phyloP scores from a whole-genome alignment of 768 basidiomycete genomes.

The Rubroboletus satanas region DNA sequence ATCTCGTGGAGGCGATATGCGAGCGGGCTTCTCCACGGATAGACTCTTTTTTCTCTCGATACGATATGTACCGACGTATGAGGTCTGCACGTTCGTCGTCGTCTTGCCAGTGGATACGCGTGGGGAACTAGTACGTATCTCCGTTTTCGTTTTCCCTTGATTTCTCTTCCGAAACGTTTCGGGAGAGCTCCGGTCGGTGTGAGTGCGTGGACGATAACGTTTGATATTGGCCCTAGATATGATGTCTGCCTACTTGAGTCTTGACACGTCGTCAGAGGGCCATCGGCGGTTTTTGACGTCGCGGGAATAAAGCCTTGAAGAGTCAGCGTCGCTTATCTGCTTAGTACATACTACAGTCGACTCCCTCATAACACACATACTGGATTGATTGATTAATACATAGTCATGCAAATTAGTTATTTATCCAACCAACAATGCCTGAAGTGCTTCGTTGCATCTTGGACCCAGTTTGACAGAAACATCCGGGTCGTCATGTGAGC shows the following conservation, averaged over 20 bases:
- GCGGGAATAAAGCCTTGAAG: neutral
- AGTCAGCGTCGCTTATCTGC: neutral
- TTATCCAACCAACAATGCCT: too few relatives aligned
- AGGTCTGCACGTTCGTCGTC: neutral
- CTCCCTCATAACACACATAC: too few relatives aligned
- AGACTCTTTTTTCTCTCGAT: neutral
- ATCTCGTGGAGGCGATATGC: neutral
- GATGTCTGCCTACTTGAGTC: neutral
- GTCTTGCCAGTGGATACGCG: neutral
- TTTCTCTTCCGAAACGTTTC: neutral
- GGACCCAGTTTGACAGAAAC: too few relatives aligned
- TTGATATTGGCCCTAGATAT: neutral
- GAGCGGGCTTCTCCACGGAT: neutral
- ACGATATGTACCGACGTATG: neutral
- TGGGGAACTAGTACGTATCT: neutral
- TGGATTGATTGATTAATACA: too few relatives aligned
- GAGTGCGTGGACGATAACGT: neutral
- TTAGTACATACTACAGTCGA: neutral
- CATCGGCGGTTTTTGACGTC: neutral
- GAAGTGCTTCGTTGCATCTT: too few relatives aligned
- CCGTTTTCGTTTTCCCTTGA: neutral
- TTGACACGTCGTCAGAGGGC: constrained; percentile 1
- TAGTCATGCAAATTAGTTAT: too few relatives aligned
- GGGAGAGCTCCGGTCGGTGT: too few relatives aligned
- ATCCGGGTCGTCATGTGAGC: too few relatives aligned